Percentiles rank a stretch among this genome's conserved stretches.
phyloP scores from a whole-genome alignment of 441 rosid genomes.

The Melastoma candidum region DNA sequence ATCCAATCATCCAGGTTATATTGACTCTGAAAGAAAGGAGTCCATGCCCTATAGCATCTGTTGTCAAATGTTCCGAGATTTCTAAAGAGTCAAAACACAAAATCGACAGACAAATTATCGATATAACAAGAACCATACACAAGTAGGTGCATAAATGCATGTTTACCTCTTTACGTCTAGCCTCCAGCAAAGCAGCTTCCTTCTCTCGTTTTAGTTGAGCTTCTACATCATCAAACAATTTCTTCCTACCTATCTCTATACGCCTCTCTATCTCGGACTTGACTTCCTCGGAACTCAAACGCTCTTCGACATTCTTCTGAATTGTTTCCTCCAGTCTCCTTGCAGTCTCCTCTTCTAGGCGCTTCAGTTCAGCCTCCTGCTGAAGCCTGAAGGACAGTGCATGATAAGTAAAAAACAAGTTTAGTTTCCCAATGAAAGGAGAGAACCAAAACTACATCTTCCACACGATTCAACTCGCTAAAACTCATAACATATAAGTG shows the following conservation, averaged over 20 bases:
- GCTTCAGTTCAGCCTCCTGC: constrained; percentile 17
- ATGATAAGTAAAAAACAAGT: neutral
- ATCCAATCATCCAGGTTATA: too few relatives aligned
- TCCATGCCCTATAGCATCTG: too few relatives aligned
- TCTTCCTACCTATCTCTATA: constrained; percentile 13
- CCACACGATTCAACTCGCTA: too few relatives aligned
- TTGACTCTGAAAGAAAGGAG: too few relatives aligned
- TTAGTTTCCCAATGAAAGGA: neutral
- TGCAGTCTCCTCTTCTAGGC: constrained; percentile 18
- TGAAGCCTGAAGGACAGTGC: constrained; percentile 13
- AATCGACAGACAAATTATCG: too few relatives aligned
- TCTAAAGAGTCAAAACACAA: too few relatives aligned
- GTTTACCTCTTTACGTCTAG: constrained; percentile 15
- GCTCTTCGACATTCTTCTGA: constrained; percentile 18
- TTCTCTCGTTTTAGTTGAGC: constrained; percentile 18
- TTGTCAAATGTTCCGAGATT: too few relatives aligned
- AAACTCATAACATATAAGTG: too few relatives aligned
- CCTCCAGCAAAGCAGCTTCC: constrained; percentile 17
- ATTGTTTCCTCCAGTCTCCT: constrained; percentile 17
- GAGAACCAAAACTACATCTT: neutral
- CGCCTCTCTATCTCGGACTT: constrained; percentile 15
- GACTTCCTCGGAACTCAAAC: constrained; percentile 16
- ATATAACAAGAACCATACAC: neutral
- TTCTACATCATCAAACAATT: constrained; percentile 15
- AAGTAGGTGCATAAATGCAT: neutral